phyloP scores from a whole-genome alignment of 768 basidiomycete genomes.

The Leccinum fibrillosum region DNA sequence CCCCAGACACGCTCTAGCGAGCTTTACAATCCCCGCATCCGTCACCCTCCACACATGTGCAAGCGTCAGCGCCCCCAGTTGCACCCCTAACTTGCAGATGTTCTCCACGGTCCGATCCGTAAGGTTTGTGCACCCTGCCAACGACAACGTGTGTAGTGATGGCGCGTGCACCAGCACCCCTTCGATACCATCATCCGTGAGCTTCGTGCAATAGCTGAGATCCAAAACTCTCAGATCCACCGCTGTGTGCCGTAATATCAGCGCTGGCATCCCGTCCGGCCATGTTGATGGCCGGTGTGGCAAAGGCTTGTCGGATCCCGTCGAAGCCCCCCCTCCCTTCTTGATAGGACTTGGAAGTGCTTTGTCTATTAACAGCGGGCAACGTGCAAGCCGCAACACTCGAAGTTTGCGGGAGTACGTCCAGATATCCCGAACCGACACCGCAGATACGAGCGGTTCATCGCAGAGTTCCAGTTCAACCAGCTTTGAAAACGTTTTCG shows the following conservation, averaged over 20 bases:
- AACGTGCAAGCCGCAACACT: slow-evolving; percentile 74
- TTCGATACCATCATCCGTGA: slow-evolving; percentile 75
- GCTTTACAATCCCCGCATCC: slow-evolving; percentile 63
- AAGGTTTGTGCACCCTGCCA: slow-evolving; percentile 74
- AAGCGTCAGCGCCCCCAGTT: slow-evolving; percentile 76
- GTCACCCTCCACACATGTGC: slow-evolving; percentile 81
- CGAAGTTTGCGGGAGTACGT: slow-evolving; percentile 75
- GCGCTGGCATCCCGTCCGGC: slow-evolving; percentile 59
- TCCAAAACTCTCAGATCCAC: slow-evolving; percentile 79
- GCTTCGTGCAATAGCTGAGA: slow-evolving; percentile 60
- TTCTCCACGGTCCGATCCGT: slow-evolving; percentile 69
- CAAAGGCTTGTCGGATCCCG: slow-evolving; percentile 45
- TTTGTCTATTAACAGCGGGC: slow-evolving; percentile 71
- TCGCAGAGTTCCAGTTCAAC: slow-evolving; percentile 78
- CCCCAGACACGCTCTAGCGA: slow-evolving; percentile 68
- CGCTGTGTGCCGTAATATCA: slow-evolving; percentile 60
- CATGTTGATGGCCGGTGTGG: slow-evolving; percentile 56
- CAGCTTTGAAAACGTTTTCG: slow-evolving; percentile 70
- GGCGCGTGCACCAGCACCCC: slow-evolving; percentile 76
- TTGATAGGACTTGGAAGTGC: slow-evolving; percentile 61
- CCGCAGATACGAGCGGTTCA: slow-evolving; percentile 63
- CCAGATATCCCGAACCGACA: slow-evolving; percentile 79
- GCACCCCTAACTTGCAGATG: slow-evolving; percentile 67
- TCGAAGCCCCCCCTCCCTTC: slow-evolving; percentile 28
- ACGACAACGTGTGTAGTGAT: slow-evolving; percentile 67